Percentiles rank a stretch among this genome's conserved stretches.
These are phyloP conservation scores for Leishmania turanica DNA, from an alignment of 208 protist genomes.

Conservation along the genomic window DNA sequence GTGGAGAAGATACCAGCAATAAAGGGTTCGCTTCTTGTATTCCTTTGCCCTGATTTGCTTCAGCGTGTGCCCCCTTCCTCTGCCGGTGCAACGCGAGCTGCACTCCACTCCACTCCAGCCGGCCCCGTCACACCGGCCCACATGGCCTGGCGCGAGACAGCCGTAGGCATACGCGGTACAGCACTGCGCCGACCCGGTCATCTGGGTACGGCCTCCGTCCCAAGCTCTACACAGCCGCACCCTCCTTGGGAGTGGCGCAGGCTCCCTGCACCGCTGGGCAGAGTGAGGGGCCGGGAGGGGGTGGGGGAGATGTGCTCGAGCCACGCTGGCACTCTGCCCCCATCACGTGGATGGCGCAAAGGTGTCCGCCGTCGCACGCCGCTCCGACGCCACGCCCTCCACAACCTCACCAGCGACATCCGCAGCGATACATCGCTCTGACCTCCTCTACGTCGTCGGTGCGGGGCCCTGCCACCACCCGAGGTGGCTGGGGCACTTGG, in stretches of 20 bases:
- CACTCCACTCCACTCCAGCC: neutral
- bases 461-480: neutral
- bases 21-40: neutral
- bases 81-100: neutral
- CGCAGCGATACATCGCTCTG: neutral
- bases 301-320: neutral
- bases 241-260: neutral
- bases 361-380: neutral
- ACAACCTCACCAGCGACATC: neutral
- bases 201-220: neutral
- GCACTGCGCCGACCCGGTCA: neutral
- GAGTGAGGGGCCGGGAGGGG: too few relatives aligned
- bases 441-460: neutral
- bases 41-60: neutral
- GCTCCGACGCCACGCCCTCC: neutral
- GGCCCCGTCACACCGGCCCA: neutral
- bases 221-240: neutral
- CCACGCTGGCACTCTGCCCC: neutral
- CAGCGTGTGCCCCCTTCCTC: neutral
- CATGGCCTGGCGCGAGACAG: neutral
- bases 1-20: neutral
- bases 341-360: neutral
- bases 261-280: neutral
- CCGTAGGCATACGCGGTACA: neutral
- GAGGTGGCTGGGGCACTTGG: neutral